Base-by-base conservation (phyloP, 2,329 filamentous ascomycete species). In the Diaporthe sp. region DNA sequence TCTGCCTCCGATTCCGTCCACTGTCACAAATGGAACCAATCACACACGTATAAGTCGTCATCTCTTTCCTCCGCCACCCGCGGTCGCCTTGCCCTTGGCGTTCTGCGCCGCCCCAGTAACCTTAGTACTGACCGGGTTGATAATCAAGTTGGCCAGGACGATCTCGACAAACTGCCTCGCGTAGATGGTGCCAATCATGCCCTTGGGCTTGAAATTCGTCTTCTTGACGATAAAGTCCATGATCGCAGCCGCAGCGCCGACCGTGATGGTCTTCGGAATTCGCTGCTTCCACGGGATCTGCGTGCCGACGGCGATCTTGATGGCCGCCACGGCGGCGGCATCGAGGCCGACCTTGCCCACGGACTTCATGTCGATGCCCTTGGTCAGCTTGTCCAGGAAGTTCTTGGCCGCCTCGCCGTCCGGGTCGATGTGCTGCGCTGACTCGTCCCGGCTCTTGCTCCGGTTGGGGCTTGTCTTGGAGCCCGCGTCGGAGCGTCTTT, bases 231-330 rank as follows among this genome's bases (percentile, higher is more conserved):
- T 30, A 15, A 75, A 75, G 22, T 75, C 74, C 50, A 73, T 75
- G 19, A 75, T 73, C 1, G 74, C 74, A 19, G 74, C 74, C 19
- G 74, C 71, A 7, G 69, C 50, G 9, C 74, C 74, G 4, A 70
- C 71, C 4, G 74, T 68, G 9, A 75, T 68, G 2, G 74, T 75
- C 67, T 60, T 47, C 28, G 74, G 74, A 17, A 75, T 74, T 2
- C 74, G 71, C 66, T 75, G 74, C 60, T 75, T 74, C 74, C 74
- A 75, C 3, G 74, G 74, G 6, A 75, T n/a, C 52, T 74, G 71
- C 28, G 71, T 75, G 15, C 74, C 74, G 28, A 75, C 71, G 30
- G 71, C 74, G 40, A 75, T 61, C 71, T 75, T 75, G 67, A 75
- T 57, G 19, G 74, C 74, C 28, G 74, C 74, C 35, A 75, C 74